These are phyloP conservation scores for Rehmannia glutinosa DNA, from an alignment of 257 asterid genomes.

Conservation along the genomic window DNA sequence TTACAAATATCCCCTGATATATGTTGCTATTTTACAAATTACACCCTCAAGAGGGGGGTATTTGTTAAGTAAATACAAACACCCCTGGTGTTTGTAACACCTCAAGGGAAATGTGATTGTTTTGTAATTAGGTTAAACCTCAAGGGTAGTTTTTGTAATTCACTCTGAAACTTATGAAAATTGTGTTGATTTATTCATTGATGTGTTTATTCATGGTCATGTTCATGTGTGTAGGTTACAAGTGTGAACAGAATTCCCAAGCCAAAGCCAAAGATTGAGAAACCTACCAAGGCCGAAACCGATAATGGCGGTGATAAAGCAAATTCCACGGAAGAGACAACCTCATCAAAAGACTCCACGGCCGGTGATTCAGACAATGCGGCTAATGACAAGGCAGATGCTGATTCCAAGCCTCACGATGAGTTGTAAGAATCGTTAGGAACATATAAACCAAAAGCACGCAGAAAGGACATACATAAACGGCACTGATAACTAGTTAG, in stretches of 20 bases:
- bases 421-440: slow-evolving; percentile 53
- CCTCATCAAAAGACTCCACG: slow-evolving; percentile 44
- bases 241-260: slow-evolving; percentile 78
- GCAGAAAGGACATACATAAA: too few relatives aligned
- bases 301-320: too few relatives aligned
- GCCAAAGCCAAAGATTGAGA: slow-evolving; percentile 94
- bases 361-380: slow-evolving; percentile 34
- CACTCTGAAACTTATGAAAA: not conserved
- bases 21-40: too few relatives aligned
- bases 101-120: too few relatives aligned
- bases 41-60: too few relatives aligned
- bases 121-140: too few relatives aligned
- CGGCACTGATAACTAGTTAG: too few relatives aligned
- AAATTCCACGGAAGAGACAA: slow-evolving; percentile 39
- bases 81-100: too few relatives aligned
- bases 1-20: too few relatives aligned
- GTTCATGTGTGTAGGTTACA: slow-evolving; percentile 45
- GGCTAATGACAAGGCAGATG: slow-evolving; percentile 30
- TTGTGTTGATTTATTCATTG: not conserved
- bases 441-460: slow-evolving; percentile 12
- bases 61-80: too few relatives aligned
- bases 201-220: not conserved
- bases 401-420: slow-evolving; percentile 52
- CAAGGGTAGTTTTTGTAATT: not conserved
- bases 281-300: slow-evolving; percentile 54